Evolutionary conservation across 768 basidiomycete genomes (phyloP), one percentile per base, ranked within the genome.

Genomic region (Agrocybe praecox): DNA sequence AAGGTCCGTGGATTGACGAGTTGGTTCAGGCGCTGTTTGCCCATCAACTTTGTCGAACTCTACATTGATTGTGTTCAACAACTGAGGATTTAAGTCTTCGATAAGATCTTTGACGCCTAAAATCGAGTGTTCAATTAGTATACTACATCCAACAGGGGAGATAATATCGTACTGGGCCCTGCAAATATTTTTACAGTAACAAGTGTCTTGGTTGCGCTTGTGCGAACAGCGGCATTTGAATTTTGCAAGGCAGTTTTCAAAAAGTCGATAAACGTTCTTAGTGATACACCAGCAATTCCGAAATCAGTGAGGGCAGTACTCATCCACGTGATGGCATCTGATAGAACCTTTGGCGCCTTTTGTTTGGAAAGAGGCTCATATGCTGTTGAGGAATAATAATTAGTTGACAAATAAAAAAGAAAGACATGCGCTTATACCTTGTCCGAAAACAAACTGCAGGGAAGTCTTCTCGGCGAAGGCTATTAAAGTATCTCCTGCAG

Each of bases 261-360:
- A 65, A 96, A 97, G 44, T 96, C 94, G 53, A 99, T 94, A 32
- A 99, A 77, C 55, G 79, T 83, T 52, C 93, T 83, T 29, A 98
- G 79, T 5, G 90, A 86, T 29, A 99, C 67, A 4, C 96, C 96
- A 22, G 85, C 81, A 58, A 95, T 91, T 40, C 97, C 97, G 69
- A 99, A 99, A 55, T 98, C 97, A 17, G 77, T 79, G 29, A 99
- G 73, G 8, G 90, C 89, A 32, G 86, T 82, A 56, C 94, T 94
- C 56, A 97, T 83, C 95, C 96, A 98, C 22, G 79, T 74, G 46
- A 96, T 72, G 2, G 95, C 88, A 68, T 99, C 97, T 0, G 95
- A 93, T 32, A 98, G 81, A 43, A 94, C 93, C 73, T 98, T 99
- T 0, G 97, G 96, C 2, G 97, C 96, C 69, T 99, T 99, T 69